A percentile compares a stretch with the other conserved stretches of the same genome.
Evolutionary conservation across 768 basidiomycete species (phyloP).

Genomic region (Chlorophyllum brunneum): DNA sequence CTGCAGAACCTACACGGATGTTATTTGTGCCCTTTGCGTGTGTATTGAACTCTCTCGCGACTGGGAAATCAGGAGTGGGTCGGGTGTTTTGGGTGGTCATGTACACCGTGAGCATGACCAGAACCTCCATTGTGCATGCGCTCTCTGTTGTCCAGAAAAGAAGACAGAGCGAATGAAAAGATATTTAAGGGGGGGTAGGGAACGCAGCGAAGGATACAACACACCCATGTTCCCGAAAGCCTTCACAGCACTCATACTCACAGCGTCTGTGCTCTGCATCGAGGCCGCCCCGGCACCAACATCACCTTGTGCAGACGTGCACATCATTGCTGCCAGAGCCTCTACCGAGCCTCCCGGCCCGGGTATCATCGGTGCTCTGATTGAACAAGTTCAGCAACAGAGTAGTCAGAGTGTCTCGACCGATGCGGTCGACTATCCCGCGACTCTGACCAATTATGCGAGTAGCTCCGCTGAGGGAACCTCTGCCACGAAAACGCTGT

Average conservation of each 20-base stretch:
- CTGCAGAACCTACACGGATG: conserved; percentile 4
- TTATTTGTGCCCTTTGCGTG: not conserved
- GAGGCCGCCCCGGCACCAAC: conserved; percentile 20
- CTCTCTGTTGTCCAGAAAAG: not conserved
- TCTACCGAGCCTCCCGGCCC: conserved; percentile 24
- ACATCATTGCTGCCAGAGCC: conserved; percentile 25
- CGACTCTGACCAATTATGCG: conserved; percentile 24
- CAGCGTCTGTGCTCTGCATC: conserved; percentile 3
- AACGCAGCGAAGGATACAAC: not conserved
- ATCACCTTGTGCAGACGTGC: conserved; percentile 23
- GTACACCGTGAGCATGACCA: not conserved
- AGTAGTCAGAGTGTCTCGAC: conserved; percentile 26
- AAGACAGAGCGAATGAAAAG: not conserved
- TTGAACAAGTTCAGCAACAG: conserved; percentile 20
- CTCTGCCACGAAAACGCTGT: conserved; percentile 20
- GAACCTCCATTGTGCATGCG: not conserved
- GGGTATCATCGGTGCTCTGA: conserved; percentile 24
- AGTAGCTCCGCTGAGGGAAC: conserved; percentile 25
- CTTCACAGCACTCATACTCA: conserved; percentile 3
- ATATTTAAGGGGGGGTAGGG: not conserved
- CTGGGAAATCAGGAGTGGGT: not conserved
- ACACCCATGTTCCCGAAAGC: conserved; percentile 13
- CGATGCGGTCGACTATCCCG: conserved; percentile 24
- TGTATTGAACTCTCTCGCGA: not conserved
- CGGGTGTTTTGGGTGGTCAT: not conserved